Evolutionary conservation across 352 stramenopile genomes (phyloP), one percentile per base, ranked within the genome.

Genomic region (Blastocystis sp.): DNA sequence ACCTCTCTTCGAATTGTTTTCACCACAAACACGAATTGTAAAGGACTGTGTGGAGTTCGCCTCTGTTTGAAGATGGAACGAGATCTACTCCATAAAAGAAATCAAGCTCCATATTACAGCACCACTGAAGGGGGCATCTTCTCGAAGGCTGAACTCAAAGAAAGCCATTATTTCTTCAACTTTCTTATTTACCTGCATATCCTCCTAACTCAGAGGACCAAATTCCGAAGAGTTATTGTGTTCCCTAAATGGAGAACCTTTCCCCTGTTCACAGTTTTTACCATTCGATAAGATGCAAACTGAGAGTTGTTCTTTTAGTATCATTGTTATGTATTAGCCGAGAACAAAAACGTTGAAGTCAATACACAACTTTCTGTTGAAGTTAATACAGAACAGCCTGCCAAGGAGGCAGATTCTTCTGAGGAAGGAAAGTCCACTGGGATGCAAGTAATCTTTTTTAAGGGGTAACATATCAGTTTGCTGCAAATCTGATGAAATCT

Each of bases 401-500:
- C 13, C 20, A 59, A n/a, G 13, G 50, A 59, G 50, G 50, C 13
- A 13, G 50, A 59, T 1, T 13, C 20, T n/a, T 13, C 13, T 59
- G 63, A 73, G 18, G 24, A 37, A n/a, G 50, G 53, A 50, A 85
- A 69, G 26, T 85, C 73, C 0, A 69, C 73, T 11, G 4, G 30
- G n/a, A 7, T 85, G 16, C 53, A 66, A 24, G 73, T 85, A 16
- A 39, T 65, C 18, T 0, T 85, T 47, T n/a, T 3, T 30, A 8
- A 30, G 16, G 7, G 30, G 16, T 85, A 16, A 41, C 18, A 16
- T 16, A 18, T 68, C n/a, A 85, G 73, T 85, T 85, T 68, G 9
- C 16, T 45, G 73, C 73, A 30, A 85, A 85, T 45, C 26, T 85
- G 45, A 65, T 85, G 73, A 85, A 85, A 26, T 85, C 73, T 18